A percentile compares a stretch with the other conserved stretches of the same genome.
phyloP scores from a whole-genome alignment of 352 stramenopile species.

The Globisporangium emineosum region DNA sequence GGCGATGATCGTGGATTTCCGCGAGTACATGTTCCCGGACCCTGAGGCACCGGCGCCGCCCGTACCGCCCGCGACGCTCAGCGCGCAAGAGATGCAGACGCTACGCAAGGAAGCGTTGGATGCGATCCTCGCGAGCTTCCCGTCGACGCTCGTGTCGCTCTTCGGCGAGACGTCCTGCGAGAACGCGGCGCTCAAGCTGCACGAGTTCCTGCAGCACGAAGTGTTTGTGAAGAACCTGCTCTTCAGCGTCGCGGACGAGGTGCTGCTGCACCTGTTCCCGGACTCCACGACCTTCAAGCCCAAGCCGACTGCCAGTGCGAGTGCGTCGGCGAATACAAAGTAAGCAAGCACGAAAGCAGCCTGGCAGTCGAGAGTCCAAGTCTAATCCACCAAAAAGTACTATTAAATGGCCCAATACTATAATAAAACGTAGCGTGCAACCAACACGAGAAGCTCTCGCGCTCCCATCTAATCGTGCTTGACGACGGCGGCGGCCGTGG shows the following conservation, averaged over 20 bases:
- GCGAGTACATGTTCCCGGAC: conserved; percentile 62
- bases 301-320: conserved; percentile 27
- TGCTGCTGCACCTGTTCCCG: conserved; percentile 75
- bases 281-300: conserved; percentile 51
- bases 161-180: conserved; percentile 73
- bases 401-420: conserved; percentile 8
- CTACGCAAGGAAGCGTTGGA: conserved; percentile 66
- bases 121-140: conserved; percentile 67
- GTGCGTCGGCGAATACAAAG: neutral
- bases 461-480: conserved; percentile 15
- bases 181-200: conserved; percentile 77
- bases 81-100: conserved; percentile 40
- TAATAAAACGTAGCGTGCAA: conserved; percentile 3
- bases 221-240: conserved; percentile 86
- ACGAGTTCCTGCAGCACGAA: conserved; percentile 86
- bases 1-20: conserved; percentile 44
- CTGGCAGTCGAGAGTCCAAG: neutral
- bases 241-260: conserved; percentile 75
- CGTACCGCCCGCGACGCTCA: conserved; percentile 13
- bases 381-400: conserved; percentile 11
- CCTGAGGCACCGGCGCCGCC: conserved; percentile 15
- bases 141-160: conserved; percentile 67
- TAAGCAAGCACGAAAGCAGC: neutral
- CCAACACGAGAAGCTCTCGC: neutral
- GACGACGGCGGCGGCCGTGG: conserved; percentile 38